Percentiles rank a stretch among this genome's conserved stretches.
Evolutionary conservation across 805 yeast genomes (phyloP).

Genomic region (Kodamaea lidongshanica): DNA sequence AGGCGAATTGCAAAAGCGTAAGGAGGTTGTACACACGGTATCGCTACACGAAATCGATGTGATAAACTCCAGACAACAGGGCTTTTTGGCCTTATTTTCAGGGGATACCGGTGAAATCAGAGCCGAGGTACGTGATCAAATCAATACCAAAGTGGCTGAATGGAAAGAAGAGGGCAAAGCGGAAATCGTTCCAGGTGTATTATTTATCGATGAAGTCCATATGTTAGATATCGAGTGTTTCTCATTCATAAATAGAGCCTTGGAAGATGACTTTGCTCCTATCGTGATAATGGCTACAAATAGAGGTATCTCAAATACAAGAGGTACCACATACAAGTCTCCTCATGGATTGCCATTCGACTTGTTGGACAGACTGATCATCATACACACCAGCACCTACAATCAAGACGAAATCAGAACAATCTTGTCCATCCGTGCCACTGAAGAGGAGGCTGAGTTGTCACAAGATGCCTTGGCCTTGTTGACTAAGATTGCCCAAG

Average conservation of each 20-base stretch:
- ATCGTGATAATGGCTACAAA: constrained; percentile 98
- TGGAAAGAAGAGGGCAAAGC: constrained; percentile 99
- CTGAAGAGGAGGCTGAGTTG: constrained; percentile 88
- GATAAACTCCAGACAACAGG: constrained; percentile 95
- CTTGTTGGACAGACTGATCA: constrained; percentile 86
- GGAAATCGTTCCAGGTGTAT: constrained; percentile 93
- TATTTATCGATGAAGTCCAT: constrained; percentile 96
- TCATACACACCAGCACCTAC: constrained; percentile 80
- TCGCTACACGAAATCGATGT: constrained; percentile 96
- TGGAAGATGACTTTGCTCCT: constrained; percentile 95
- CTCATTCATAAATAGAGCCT: constrained; percentile 89
- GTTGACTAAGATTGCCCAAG: constrained; percentile 83
- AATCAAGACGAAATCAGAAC: constrained; percentile 77
- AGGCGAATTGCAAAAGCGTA: constrained; percentile 95
- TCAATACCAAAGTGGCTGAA: constrained; percentile 93
- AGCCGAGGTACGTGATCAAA: constrained; percentile 92
- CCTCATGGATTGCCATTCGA: constrained; percentile 98
- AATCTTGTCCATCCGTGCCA: constrained; percentile 82
- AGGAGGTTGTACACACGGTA: constrained; percentile 96
- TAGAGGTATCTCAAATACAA: constrained; percentile 86
- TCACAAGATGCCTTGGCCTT: constrained; percentile 76
- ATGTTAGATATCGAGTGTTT: constrained; percentile 97
- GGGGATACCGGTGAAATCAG: constrained; percentile 98
- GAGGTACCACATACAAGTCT: constrained; percentile 89
- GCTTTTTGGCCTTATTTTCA: constrained; percentile 89